Evolutionary conservation across 1,284 basidiomycete species (phyloP), one percentile per base, ranked within the genome.

Genomic region (Kalmanozyma brasiliensis): DNA sequence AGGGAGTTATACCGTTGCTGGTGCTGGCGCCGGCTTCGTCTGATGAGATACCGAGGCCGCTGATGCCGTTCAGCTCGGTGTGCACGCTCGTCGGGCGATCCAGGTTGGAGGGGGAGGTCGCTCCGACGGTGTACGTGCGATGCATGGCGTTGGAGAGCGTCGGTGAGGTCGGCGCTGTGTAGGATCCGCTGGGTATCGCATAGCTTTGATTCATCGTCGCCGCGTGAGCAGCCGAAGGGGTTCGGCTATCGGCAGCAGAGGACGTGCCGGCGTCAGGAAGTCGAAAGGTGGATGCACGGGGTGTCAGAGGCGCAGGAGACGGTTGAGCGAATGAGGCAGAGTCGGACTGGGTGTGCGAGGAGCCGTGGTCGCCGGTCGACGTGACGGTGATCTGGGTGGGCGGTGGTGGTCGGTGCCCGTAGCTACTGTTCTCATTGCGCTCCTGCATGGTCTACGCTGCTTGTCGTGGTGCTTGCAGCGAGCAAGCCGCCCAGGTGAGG

Each of bases 31-130:
- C 29, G 26, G 11, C 13, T 8, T 52, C 51, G 1, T 45, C 16
- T 3, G 60, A n/a, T 0, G 53, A 58, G 37, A 69, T 69, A 7
- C 67, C 67, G 9, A 70, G 67, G 4, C 67, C 67, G 17, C 46
- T 48, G 29, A 52, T 35, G 36, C 38, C 49, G 33, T 6, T 45
- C 32, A 69, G 24, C n/a, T 60, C 60, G 5, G 58, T 53, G 11
- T 62, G 65, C 2, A 47, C 52, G 30, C 57, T 66, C 11, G 51
- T 40, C 13, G 56, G 52, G 17, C 56, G 52, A 36, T 66, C 63
- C 17, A 60, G 38, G 2, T 17, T 26, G 2, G 52, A 43, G 7
- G 52, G 17, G 33, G 40, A 26, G n/a, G 43, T 29, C 13, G 49
- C 29, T 1, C 49, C 63, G 14, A 52, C 23, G 20, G 52, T 62